Base-by-base conservation (phyloP, 768 basidiomycete species). In the Kwoniella dendrophila region DNA sequence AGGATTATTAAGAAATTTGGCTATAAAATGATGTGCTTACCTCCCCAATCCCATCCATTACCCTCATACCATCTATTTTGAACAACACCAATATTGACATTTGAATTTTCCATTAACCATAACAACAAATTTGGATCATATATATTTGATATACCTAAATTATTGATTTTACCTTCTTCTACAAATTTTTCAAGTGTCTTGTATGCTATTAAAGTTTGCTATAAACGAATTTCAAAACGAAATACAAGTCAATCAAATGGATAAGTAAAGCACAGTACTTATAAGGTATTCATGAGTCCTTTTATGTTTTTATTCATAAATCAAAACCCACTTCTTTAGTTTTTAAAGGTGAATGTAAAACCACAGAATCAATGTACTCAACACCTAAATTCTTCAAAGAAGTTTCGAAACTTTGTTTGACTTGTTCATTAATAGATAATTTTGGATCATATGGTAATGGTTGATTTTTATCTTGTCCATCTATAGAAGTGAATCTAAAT, bases 11-110 rank as follows among this genome's bases (percentile, higher is more conserved):
- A 16, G 26, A 34, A 45, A 14, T 18, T 38, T 43, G 8, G 8
- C 6, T 43, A 14, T 1, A n/a, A 24, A 36, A 29, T 34, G 5
- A 32, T 3, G 1, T 20, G 65, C 75, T 64, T 34, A 71, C 73
- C 64, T 0, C 82, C 82, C 54, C 79, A 80, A 71, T 91, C 89
- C 88, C 89, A 92, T 4, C 79, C 81, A 62, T 91, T 92, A 4
- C 85, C 86, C 74, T 90, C 86, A 69, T 86, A 88, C 90, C 90
- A 94, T 50, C 90, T 81, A 54, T 73, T 78, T 58, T 75, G 90
- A 16, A 92, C 88, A 30, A 90, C 84, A 59, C 89, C 84, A 4
- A 89, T 84, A 48, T 73, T 72, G 32, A 80, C 76, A 48, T 62
- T 84, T 83, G 56, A 86, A 81, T 67, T 83, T 80, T 82, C 80